Conservation (phyloP, 2,329 filamentous ascomycete species). For the Aspergillus fijiensis region DNA sequence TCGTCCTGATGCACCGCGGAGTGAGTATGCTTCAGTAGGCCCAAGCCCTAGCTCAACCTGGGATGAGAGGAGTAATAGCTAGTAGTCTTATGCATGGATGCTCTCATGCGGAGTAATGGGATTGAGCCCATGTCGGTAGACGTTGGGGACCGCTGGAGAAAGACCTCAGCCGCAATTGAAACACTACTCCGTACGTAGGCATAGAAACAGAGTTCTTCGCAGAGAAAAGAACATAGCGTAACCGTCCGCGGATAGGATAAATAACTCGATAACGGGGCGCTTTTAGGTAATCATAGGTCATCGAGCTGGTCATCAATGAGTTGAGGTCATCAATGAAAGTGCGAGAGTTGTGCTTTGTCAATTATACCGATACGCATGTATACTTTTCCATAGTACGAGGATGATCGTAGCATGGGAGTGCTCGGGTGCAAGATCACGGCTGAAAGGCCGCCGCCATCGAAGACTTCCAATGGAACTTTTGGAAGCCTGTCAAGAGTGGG, state of each 20-base stretch:
- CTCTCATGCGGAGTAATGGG: not conserved
- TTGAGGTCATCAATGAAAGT: too few species aligned
- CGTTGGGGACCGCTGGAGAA: not conserved
- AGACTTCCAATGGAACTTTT: conserved; percentile 22
- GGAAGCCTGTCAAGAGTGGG: conserved; percentile 28
- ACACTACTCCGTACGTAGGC: not conserved
- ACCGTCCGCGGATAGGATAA: too few species aligned
- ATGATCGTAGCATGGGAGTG: conserved; percentile 27
- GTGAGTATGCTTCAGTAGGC: not conserved
- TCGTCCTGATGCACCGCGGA: too few species aligned
- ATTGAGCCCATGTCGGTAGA: not conserved
- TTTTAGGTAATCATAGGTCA: too few species aligned
- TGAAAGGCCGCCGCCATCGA: conserved; percentile 17
- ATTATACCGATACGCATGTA: not conserved
- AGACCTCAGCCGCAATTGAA: not conserved
- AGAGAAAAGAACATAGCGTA: too few species aligned
- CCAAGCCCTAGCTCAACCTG: not conserved
- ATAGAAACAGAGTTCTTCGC: too few species aligned
- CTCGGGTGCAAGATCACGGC: conserved; percentile 26
- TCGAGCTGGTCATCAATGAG: too few species aligned
- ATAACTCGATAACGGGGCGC: too few species aligned
- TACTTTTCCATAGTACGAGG: conserved; percentile 8
- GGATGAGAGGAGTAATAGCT: not conserved
- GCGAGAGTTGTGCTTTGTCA: not conserved
- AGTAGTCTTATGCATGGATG: not conserved